These are phyloP conservation scores for Annulohypoxylon moriforme DNA, from an alignment of 495 filamentous ascomycete species.

Conservation along the genomic window DNA sequence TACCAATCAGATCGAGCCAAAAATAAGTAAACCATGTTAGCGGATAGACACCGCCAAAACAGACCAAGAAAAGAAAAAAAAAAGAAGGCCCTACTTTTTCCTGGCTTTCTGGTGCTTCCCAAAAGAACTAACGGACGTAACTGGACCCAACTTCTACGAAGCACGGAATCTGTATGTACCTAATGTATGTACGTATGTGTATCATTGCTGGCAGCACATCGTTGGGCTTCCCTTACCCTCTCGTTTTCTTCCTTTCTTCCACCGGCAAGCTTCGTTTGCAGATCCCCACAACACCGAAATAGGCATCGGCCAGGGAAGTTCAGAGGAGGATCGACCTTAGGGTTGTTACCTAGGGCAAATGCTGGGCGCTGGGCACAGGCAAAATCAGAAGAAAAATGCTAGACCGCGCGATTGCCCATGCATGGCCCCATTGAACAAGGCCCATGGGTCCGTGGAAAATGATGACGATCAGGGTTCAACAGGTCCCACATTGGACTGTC, in stretches of 20 bases:
- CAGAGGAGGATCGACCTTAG: not conserved
- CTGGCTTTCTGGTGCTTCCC: slow-evolving; percentile 5
- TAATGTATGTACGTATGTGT: slow-evolving; percentile 17
- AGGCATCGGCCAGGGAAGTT: slow-evolving; percentile 12
- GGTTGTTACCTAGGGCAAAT: not conserved
- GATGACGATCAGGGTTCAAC: slow-evolving; percentile 45
- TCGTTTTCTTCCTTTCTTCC: slow-evolving; percentile 22
- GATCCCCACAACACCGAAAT: slow-evolving; percentile 28
- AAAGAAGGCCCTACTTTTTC: slow-evolving; percentile 16
- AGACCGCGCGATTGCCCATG: slow-evolving; percentile 41
- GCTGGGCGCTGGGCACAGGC: not conserved
- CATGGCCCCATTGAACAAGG: slow-evolving; percentile 43
- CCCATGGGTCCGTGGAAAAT: slow-evolving; percentile 36
- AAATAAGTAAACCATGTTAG: slow-evolving; percentile 10
- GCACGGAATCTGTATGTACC: slow-evolving; percentile 18
- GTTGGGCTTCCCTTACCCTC: slow-evolving; percentile 28
- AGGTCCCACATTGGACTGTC: slow-evolving; percentile 26
- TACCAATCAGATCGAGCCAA: slow-evolving; percentile 33
- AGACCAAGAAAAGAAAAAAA: slow-evolving; percentile 9
- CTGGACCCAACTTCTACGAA: slow-evolving; percentile 1
- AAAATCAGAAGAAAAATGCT: not conserved
- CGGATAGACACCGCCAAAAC: slow-evolving; percentile 36
- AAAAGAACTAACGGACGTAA: not conserved
- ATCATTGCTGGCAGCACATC: slow-evolving; percentile 40
- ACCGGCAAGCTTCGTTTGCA: slow-evolving; percentile 32